These are phyloP conservation scores for Alternaria consortialis DNA, from an alignment of 2,329 filamentous ascomycete species.

Conservation along the genomic window DNA sequence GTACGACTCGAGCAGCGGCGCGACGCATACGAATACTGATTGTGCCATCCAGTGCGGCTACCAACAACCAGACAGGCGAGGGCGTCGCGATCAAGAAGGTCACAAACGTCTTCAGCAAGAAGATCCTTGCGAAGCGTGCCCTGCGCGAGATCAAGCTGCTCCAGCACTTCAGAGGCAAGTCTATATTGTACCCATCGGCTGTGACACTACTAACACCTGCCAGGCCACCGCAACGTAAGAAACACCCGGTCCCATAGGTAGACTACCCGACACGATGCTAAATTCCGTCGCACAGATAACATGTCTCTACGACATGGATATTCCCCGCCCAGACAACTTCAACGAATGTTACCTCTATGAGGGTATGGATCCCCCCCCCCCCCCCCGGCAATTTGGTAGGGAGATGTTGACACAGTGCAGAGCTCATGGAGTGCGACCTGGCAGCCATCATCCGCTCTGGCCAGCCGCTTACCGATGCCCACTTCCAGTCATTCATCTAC, in stretches of 20 bases:
- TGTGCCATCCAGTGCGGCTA: slow-evolving; percentile 74
- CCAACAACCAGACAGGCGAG: slow-evolving; percentile 88
- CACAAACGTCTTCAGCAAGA: slow-evolving; percentile 99
- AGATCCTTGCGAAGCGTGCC: slow-evolving; percentile 97
- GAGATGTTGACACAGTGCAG: slow-evolving; percentile 59
- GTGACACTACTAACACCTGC: slow-evolving; percentile 32
- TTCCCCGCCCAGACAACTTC: slow-evolving; percentile 95
- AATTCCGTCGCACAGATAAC: slow-evolving; percentile 75
- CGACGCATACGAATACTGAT: slow-evolving; percentile 26
- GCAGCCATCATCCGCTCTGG: slow-evolving; percentile 97
- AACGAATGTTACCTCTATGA: slow-evolving; percentile 99
- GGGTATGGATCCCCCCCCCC: slow-evolving; percentile 62
- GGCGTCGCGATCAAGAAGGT: slow-evolving; percentile 99
- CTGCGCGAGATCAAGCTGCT: slow-evolving; percentile 98
- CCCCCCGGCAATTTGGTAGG: not conserved
- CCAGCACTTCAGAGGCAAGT: slow-evolving; percentile 82
- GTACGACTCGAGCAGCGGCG: slow-evolving; percentile 60
- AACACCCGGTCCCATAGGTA: slow-evolving; percentile 59
- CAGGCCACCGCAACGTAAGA: slow-evolving; percentile 59
- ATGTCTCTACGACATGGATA: slow-evolving; percentile 99
- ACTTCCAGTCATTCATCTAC: slow-evolving; percentile 99
- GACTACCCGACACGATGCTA: slow-evolving; percentile 48
- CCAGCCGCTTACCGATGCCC: slow-evolving; percentile 95
- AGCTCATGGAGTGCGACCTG: slow-evolving; percentile 98
- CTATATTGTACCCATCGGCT: slow-evolving; percentile 1